Evolutionary conservation across 352 stramenopile genomes (phyloP), one percentile per base, ranked within the genome.

Genomic region (Phytopythium helicoides): DNA sequence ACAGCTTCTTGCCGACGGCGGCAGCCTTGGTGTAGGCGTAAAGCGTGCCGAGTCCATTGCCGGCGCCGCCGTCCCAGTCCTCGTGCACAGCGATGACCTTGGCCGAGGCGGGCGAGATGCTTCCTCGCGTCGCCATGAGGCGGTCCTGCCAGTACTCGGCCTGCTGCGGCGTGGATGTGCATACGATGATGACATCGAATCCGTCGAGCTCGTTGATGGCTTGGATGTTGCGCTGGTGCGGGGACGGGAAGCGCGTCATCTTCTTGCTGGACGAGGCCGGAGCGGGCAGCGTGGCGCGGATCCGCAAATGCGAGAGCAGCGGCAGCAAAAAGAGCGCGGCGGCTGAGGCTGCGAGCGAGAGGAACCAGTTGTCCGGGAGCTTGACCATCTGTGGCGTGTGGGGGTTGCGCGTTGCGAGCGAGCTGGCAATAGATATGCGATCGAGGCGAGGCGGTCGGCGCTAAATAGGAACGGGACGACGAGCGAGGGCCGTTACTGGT

Each of bases 121-220:
- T 68, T 40, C 85, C 87, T 52, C 80, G 81, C 40, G 82, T 92
- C 36, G 79, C 76, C 76, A 92, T 91, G 28, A 99, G 83, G 16
- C 95, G 93, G 26, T 97, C 78, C 72, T 98, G 97, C 97, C 97
- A 99, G 80, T 99, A 99, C 33, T 79, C 69, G 14, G 97, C 95
- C 76, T 99, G 96, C 56, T 97, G 81, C 55, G 96, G 86, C 64
- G 97, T 98, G 16, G 94, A 98, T 23, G 93, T 98, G 79, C 97
- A 99, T 51, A 99, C 92, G 52, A 99, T 98, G 60, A 98, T 85
- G 35, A 98, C 93, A 58, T 98, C 95, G 71, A 96, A 99, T 47
- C 86, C 86, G 34, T 90, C 71, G n/a, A 95, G 78, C 44, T 64
- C 49, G 61, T 93, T 94, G 78, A 94, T 95, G 60, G 85, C 73